These are phyloP conservation scores for Colletotrichum noveboracense DNA, from an alignment of 2,329 filamentous ascomycete species.

Conservation along the genomic window DNA sequence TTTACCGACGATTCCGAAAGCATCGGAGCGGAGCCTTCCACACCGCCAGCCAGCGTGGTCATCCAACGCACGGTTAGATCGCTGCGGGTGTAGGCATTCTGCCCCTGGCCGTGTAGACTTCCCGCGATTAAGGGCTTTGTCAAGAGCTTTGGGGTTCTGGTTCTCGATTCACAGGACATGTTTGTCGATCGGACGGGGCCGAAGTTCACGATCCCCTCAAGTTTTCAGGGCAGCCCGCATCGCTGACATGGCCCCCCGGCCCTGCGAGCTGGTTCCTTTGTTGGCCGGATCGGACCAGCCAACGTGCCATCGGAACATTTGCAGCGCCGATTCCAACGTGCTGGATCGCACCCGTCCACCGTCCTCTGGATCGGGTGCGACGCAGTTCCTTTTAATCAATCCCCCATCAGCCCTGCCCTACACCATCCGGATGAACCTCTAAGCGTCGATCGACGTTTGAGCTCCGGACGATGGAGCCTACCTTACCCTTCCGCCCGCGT, in stretches of 20 bases:
- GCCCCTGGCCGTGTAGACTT: background rate
- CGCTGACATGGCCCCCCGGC: background rate
- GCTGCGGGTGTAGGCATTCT: background rate
- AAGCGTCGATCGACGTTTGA: background rate
- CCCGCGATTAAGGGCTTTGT: background rate
- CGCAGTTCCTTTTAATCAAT: background rate
- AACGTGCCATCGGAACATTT: slow-evolving; percentile 13
- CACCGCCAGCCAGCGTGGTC: background rate
- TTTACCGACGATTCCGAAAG: background rate
- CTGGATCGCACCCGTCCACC: background rate
- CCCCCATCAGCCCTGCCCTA: background rate
- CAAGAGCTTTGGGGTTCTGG: background rate
- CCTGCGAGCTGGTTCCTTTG: slow-evolving; percentile 6
- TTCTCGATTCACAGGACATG: slow-evolving; percentile 11
- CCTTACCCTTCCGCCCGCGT: background rate
- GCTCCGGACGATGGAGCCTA: background rate
- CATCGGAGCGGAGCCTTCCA: background rate
- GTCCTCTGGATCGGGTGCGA: slow-evolving; percentile 6
- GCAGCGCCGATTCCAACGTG: slow-evolving; percentile 10
- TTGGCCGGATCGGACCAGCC: slow-evolving; percentile 10
- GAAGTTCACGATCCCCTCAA: slow-evolving; percentile 16
- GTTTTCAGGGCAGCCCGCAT: slow-evolving; percentile 11
- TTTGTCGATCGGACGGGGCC: slow-evolving; percentile 12
- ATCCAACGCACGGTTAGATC: background rate
- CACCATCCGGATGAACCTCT: slow-evolving; percentile 2